These are phyloP conservation scores for bread wheat (Triticum aestivum) DNA, from an alignment of 176 grass and related monocot genomes.

Conservation along the genomic window IWGSC_CS_RefSeq_v2.1 NC_057799.1:406350636-406351135, in stretches of 20 bases:
- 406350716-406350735: neutral
- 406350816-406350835: neutral
- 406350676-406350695: neutral
- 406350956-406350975: neutral
- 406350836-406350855: neutral
- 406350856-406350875: neutral
- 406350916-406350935: neutral
- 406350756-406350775: neutral
- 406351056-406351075: neutral
- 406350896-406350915: neutral
- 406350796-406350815: neutral
- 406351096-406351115: conserved; percentile 35
- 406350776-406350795: neutral
- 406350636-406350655: neutral
- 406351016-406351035: neutral
- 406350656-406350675: neutral
- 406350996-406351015: neutral
- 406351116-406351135: conserved; percentile 30
- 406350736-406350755: neutral
- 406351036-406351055: neutral
- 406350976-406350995: neutral
- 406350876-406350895: neutral
- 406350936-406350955: neutral
- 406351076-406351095: neutral
- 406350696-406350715: neutral